Conservation (phyloP, 106 monocot genomes). For the Acorus gramineus region DNA sequence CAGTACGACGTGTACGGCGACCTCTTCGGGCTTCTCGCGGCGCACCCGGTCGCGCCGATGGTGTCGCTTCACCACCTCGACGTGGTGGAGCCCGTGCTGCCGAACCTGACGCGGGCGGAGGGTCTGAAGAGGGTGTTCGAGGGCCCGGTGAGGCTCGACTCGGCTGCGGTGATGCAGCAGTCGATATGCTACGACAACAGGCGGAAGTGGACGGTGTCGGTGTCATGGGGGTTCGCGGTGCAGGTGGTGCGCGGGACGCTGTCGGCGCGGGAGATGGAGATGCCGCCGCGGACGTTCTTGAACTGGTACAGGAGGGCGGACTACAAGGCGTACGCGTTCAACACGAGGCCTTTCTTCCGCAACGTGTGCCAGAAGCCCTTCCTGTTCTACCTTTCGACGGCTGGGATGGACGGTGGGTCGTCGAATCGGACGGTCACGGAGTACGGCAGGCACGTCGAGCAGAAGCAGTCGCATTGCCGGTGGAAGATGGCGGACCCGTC, state of each 20-base stretch:
- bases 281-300: constrained; percentile 80
- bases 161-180: constrained; percentile 77
- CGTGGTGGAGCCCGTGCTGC: constrained; percentile 74
- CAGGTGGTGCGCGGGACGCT: constrained; percentile 55
- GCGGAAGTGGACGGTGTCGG: constrained; percentile 60
- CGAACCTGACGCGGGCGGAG: constrained; percentile 13
- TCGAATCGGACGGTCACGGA: constrained; percentile 38
- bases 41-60: constrained; percentile 74
- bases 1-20: constrained; percentile 89
- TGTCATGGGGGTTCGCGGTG: constrained; percentile 90
- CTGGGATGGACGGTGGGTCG: constrained; percentile 2
- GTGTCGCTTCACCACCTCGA: constrained; percentile 86
- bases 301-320: constrained; percentile 85
- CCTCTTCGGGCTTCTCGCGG: constrained; percentile 70
- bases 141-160: constrained; percentile 60
- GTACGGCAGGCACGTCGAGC: constrained; percentile 23
- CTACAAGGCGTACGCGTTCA: constrained; percentile 76
- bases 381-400: constrained; percentile 47
- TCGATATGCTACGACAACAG: constrained; percentile 66
- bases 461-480: constrained; percentile 32
- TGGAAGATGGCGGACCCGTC: constrained; percentile 65
- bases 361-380: constrained; percentile 73
- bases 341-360: constrained; percentile 68
- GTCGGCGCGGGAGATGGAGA: constrained; percentile 91
- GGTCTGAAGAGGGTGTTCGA: constrained; percentile 45